A percentile compares a stretch with the other conserved stretches of the same genome.
These are phyloP conservation scores for Lanzia echinophila DNA, from an alignment of 2,329 filamentous ascomycete genomes.

Conservation along the genomic window DNA sequence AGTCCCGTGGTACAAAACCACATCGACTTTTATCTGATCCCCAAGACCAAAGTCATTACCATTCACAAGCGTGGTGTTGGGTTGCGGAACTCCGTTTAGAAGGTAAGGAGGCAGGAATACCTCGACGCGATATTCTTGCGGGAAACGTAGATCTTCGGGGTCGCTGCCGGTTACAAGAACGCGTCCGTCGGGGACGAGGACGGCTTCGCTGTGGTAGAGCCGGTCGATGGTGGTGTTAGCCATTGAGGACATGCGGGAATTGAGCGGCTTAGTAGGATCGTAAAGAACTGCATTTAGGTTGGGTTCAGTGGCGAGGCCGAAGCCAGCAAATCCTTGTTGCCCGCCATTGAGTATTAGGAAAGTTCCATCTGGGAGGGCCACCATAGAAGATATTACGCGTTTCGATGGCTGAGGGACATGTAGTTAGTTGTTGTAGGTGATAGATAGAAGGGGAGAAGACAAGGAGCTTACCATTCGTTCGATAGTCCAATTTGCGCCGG, in stretches of 20 bases:
- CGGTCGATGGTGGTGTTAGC: conserved; percentile 58
- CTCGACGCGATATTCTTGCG: conserved; percentile 53
- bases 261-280: conserved; percentile 47
- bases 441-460: neutral
- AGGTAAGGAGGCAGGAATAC: conserved; percentile 59
- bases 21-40: neutral
- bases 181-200: conserved; percentile 55
- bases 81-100: conserved; percentile 42
- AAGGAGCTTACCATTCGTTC: conserved; percentile 50
- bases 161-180: conserved; percentile 50
- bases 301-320: conserved; percentile 50
- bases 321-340: conserved; percentile 52
- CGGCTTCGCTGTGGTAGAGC: conserved; percentile 58
- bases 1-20: neutral
- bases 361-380: conserved; percentile 56
- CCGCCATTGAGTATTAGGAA: conserved; percentile 58
- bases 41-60: conserved; percentile 7
- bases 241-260: conserved; percentile 53
- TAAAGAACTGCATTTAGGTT: conserved; percentile 55
- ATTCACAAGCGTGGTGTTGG: conserved; percentile 43
- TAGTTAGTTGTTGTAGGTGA: neutral
- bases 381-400: conserved; percentile 56
- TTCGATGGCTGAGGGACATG: conserved; percentile 38
- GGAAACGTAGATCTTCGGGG: conserved; percentile 28
- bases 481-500: conserved; percentile 50